These are phyloP conservation scores for Strobilomyces confusus DNA, from an alignment of 768 basidiomycete genomes.

Conservation along the genomic window DNA sequence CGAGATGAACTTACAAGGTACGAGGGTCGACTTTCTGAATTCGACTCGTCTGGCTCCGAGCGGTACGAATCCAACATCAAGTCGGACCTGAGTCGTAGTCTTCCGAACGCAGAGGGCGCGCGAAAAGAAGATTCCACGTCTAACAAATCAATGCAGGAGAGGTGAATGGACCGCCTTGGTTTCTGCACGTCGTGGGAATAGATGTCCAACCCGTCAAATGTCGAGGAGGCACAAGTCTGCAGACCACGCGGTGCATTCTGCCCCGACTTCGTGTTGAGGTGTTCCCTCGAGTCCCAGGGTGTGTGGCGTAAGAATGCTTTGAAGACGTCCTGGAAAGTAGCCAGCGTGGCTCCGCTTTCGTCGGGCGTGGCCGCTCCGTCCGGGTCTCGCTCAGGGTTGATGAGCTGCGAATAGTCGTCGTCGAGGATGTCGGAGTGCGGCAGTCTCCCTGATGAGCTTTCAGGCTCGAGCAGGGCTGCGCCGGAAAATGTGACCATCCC, in stretches of 20 bases:
- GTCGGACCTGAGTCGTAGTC: slow-evolving; percentile 19
- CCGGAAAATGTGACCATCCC: slow-evolving; percentile 57
- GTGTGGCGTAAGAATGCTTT: slow-evolving; percentile 25
- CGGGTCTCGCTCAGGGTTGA: slow-evolving; percentile 12
- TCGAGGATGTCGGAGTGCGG: slow-evolving; percentile 13
- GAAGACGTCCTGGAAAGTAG: slow-evolving; percentile 29
- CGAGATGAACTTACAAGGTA: slow-evolving; percentile 15
- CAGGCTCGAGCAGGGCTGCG: slow-evolving; percentile 39
- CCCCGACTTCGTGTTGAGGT: slow-evolving; percentile 11
- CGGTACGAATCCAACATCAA: slow-evolving; percentile 17
- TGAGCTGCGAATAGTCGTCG: slow-evolving; percentile 12
- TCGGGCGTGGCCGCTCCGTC: slow-evolving; percentile 4
- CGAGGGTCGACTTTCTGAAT: neutral
- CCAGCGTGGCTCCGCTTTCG: slow-evolving; percentile 24
- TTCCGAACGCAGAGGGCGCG: slow-evolving; percentile 10
- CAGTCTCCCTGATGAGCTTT: slow-evolving; percentile 9
- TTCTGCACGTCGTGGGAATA: slow-evolving; percentile 26
- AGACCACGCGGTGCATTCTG: slow-evolving; percentile 2
- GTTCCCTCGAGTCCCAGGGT: slow-evolving; percentile 21
- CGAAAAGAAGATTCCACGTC: slow-evolving; percentile 19
- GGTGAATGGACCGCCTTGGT: slow-evolving; percentile 16
- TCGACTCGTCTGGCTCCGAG: slow-evolving; percentile 16
- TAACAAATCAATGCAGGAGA: slow-evolving; percentile 19
- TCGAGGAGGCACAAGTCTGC: slow-evolving; percentile 30
- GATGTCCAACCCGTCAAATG: slow-evolving; percentile 29